These are phyloP conservation scores for Metschnikowia koreensis DNA, from an alignment of 805 yeast species.

Conservation along the genomic window DNA sequence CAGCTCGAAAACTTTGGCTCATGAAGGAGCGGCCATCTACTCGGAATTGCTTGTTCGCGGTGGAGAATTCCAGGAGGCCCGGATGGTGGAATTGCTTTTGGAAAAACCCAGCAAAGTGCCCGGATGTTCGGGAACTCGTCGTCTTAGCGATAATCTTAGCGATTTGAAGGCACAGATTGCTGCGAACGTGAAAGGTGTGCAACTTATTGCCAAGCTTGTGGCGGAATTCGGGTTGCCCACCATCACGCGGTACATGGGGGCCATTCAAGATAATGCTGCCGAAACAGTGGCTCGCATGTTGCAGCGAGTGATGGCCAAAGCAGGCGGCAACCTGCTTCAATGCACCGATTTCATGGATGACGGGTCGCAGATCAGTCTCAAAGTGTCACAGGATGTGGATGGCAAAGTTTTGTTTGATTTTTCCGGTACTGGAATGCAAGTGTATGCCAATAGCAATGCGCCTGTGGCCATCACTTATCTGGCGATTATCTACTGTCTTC, in stretches of 20 bases:
- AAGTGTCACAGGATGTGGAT: slow-evolving; percentile 46
- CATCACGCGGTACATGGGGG: slow-evolving; percentile 19
- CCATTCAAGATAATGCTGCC: slow-evolving; percentile 22
- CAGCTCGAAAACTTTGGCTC: slow-evolving; percentile 75
- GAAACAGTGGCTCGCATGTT: slow-evolving; percentile 17
- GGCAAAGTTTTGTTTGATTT: slow-evolving; percentile 79
- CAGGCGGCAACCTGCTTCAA: slow-evolving; percentile 12
- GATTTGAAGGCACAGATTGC: slow-evolving; percentile 44
- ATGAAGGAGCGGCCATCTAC: slow-evolving; percentile 88
- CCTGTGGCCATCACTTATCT: slow-evolving; percentile 88
- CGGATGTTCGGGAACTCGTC: slow-evolving; percentile 87
- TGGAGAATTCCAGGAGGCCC: slow-evolving; percentile 74
- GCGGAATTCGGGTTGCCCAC: slow-evolving; percentile 18
- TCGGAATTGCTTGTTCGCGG: slow-evolving; percentile 68
- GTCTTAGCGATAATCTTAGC: slow-evolving; percentile 77
- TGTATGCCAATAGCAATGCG: slow-evolving; percentile 88
- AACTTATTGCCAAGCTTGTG: slow-evolving; percentile 17
- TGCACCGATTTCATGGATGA: slow-evolving; percentile 70
- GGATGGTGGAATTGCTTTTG: slow-evolving; percentile 58
- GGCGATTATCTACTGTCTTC: slow-evolving; percentile 81
- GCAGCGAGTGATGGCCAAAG: slow-evolving; percentile 13
- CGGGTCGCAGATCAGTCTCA: slow-evolving; percentile 65
- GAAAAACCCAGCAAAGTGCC: slow-evolving; percentile 77
- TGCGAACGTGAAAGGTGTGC: slow-evolving; percentile 23
- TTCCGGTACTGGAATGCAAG: slow-evolving; percentile 80